Evolutionary conservation across 2,329 filamentous ascomycete genomes (phyloP).

Genomic region (Apiospora arundinis): DNA sequence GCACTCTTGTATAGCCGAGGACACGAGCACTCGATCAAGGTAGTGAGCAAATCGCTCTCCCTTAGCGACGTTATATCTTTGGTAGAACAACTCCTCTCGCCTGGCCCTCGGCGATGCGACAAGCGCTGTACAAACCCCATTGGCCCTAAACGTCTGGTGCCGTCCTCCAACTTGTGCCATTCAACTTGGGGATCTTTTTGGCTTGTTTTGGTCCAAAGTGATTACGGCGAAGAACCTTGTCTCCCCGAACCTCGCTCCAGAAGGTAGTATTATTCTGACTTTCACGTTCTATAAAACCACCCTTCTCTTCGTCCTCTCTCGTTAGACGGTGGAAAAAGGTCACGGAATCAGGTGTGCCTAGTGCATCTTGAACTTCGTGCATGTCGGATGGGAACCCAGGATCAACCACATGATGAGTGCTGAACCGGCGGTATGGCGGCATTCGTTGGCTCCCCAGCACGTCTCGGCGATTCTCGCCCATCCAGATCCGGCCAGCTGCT

Average conservation of each 20-base stretch:
- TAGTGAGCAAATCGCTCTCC: not conserved
- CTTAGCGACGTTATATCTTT: not conserved
- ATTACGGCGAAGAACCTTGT: not conserved
- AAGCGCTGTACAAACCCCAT: not conserved
- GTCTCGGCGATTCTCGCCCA: conserved; percentile 51
- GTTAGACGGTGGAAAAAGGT: conserved; percentile 19
- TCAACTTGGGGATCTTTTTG: not conserved
- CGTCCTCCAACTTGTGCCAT: not conserved
- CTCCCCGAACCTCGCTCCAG: not conserved
- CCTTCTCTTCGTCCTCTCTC: not conserved
- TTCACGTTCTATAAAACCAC: not conserved
- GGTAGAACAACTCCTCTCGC: not conserved
- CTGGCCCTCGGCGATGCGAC: not conserved
- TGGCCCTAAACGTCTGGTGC: not conserved
- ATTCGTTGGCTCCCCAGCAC: conserved; percentile 49
- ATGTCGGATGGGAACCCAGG: conserved; percentile 34
- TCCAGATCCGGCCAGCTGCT: conserved; percentile 42
- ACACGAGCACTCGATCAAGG: not conserved
- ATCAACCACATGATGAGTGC: conserved; percentile 27
- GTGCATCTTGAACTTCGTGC: conserved; percentile 26
- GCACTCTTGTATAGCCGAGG: not conserved
- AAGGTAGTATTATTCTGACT: not conserved
- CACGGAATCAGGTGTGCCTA: conserved; percentile 37
- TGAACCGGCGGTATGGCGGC: conserved; percentile 44
- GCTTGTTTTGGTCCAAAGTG: not conserved